Base-by-base conservation (phyloP, 2,329 filamentous ascomycete species). In the Trichoderma sp. region DNA sequence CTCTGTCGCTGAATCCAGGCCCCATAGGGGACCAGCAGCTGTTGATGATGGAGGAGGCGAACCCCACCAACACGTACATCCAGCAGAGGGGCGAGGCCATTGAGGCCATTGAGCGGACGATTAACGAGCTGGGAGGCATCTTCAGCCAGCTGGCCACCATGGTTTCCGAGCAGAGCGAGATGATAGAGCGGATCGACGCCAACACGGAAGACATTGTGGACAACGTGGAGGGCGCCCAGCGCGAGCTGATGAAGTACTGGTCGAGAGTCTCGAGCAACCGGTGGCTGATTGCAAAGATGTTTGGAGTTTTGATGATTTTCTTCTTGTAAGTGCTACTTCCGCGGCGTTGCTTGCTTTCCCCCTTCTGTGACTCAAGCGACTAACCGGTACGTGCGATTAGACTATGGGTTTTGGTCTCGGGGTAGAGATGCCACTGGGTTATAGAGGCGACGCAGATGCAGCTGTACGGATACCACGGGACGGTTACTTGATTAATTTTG, bases 161-260 rank as follows among this genome's bases (percentile, higher is more conserved):
- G 95, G 95, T 99, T 34, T 92, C 90, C 63, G 94, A 99, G 77
- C 95, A 99, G 79, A 92, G 91, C 67, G 95, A 97, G 78, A 96
- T 97, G 90, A 96, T 99, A 69, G 92, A 98, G 78, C 85, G 94
- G 57, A 97, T 97, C 74, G 94, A 98, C 73, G 94, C 94, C 69
- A 97, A 98, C 77, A 97, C 94, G 1, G 95, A 99, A 74, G 93
- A 97, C 72, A 92, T 99, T 6, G 94, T 99, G 63, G 94, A 98
- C 74, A 99, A 99, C 72, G 94, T 99, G n/a, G 88, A 97, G 74
- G 95, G 95, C 19, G 95, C 95, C 6, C 95, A 99, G 76, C 85
- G 93, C 68, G 94, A 99, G 78, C 77, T 99, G 73, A 87, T 99
- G 79, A 97, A 97, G 77, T 99, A 98, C 79, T 99, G 95, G 94